Base-by-base conservation (phyloP, 106 monocot species). In the Cymbidium sinense region DNA sequence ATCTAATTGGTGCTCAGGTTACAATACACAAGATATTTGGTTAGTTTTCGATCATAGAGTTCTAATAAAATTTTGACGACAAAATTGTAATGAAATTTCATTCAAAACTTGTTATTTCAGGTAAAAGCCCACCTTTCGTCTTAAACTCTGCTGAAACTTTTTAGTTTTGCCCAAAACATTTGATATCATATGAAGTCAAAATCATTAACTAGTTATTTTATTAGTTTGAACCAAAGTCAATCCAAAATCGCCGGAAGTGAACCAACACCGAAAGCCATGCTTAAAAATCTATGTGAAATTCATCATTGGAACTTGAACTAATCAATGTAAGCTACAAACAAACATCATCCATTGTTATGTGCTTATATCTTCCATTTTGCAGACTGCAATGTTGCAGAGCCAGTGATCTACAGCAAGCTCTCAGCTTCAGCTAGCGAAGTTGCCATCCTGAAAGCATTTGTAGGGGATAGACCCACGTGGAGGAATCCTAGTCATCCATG, bases 361-460 rank as follows among this genome's bases (percentile, higher is more conserved):
- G 28, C 28, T 67, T 67, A 15, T 30, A 15, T 33, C 5, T 31
- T 70, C 6, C 20, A 36, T 62, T 82, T 76, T 78, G 75, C 76
- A 96, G 96, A 98, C 80, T 98, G 96, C 80, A 90, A 87, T 76
- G 86, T 78, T 43, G 96, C 96, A 23, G 96, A 98, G 76, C 94
- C 96, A 64, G 87, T 90, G 33, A 92, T 98, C 80, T 83, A 82
- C 37, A 54, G 86, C 76, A 98, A 85, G 78, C 64, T 96, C 55
- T 86, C 77, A 29, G 75, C 91, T 25, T 78, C 85, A 39, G 25
- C 75, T 2, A 79, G 64, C 28, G 86, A 98, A 61, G 84, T 98
- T 37, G 81, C 79, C 9, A 83, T 98, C 1, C 77, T 98, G 31
- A 85, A 88, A 74, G 94, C 83, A 51, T 98, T 80, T 70, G 96